These are phyloP conservation scores for Neofusicoccum kwambonambiense DNA, from an alignment of 2,329 filamentous ascomycete species.

Conservation along the genomic window DNA sequence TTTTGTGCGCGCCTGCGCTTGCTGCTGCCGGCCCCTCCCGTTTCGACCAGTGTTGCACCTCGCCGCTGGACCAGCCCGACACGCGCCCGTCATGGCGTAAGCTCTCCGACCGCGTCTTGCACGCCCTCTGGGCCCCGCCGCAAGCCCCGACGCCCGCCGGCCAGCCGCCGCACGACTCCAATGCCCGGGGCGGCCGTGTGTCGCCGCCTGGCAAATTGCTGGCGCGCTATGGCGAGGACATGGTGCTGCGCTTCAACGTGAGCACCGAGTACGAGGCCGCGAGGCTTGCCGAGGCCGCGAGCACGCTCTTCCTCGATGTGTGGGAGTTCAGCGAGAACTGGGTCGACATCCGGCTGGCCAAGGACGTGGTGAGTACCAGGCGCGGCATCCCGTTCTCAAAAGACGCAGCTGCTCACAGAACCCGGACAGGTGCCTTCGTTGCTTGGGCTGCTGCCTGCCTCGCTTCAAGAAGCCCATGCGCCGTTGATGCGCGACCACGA, in stretches of 20 bases:
- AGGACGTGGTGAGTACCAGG: conserved; percentile 63
- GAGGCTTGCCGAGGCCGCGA: conserved; percentile 69
- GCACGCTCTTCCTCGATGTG: conserved; percentile 79
- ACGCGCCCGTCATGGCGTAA: conserved; percentile 33
- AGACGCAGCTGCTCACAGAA: conserved; percentile 3
- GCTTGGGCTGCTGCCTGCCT: conserved; percentile 72
- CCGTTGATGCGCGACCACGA: conserved; percentile 71
- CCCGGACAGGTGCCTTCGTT: conserved; percentile 62
- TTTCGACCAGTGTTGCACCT: conserved; percentile 18
- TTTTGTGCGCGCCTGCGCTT: conserved; percentile 29
- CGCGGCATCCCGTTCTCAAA: background rate
- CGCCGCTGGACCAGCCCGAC: conserved; percentile 21
- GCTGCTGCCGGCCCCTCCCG: conserved; percentile 34
- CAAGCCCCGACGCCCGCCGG: background rate
- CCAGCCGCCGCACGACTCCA: background rate
- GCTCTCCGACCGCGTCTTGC: conserved; percentile 37
- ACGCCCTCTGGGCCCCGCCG: conserved; percentile 2
- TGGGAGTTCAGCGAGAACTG: conserved; percentile 82
- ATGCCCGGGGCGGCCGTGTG: conserved; percentile 1
- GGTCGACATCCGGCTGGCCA: conserved; percentile 78
- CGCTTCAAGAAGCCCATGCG: conserved; percentile 69
- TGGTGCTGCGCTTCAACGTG: conserved; percentile 88
- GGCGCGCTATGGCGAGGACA: conserved; percentile 68
- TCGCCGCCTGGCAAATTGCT: conserved; percentile 27
- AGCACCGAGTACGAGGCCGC: conserved; percentile 65